Base-by-base conservation (phyloP, 164 flowering plant genomes). In the Vitis rotundifolia region DNA sequence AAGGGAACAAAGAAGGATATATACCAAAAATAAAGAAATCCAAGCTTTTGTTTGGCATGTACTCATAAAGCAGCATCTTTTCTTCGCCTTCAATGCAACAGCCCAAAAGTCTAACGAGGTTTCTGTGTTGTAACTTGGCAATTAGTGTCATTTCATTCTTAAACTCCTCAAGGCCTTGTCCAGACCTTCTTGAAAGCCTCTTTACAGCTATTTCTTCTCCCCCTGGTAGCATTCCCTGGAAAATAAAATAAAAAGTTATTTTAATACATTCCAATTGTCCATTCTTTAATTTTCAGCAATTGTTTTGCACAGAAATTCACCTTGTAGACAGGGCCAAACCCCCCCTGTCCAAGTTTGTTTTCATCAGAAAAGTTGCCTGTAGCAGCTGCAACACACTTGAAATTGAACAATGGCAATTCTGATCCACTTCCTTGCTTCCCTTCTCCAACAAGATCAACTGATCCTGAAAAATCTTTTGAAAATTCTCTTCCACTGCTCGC, bases 321-420 rank as follows among this genome's bases (percentile, higher is more conserved):
- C 96, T 85, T 91, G 76, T 86, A 89, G 53, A 92, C 98, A 52
- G 83, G 81, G 64, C 97, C 96, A 77, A 93, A 93, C 1, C 98
- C 98, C 0, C 97, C 97, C 72, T 84, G 74, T 11, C 97, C 97
- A 56, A 92, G 94, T 75, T 78, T 82, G 72, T 85, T 87, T 61
- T 65, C 73, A 19, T 70, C 66, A 22, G 83, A 81, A 64, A 92
- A 90, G 70, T 83, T 60, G 67, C 84, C 50, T 19, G 95, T 90
- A 8, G 95, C 90, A 11, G 60, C 54, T 64, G 74, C 83, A 49
- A 92, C 76, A 55, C 11, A 29, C 8, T 53, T 71, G 64, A 87
- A 80, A 69, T 62, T 78, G 78, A 78, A 84, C 49, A 87, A 3
- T 5, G 87, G 87, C 28, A 88, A 49, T 9, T 90, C 91, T 11